phyloP scores from a whole-genome alignment of 2,329 filamentous ascomycete species.

The Penicillium polonicum region DNA sequence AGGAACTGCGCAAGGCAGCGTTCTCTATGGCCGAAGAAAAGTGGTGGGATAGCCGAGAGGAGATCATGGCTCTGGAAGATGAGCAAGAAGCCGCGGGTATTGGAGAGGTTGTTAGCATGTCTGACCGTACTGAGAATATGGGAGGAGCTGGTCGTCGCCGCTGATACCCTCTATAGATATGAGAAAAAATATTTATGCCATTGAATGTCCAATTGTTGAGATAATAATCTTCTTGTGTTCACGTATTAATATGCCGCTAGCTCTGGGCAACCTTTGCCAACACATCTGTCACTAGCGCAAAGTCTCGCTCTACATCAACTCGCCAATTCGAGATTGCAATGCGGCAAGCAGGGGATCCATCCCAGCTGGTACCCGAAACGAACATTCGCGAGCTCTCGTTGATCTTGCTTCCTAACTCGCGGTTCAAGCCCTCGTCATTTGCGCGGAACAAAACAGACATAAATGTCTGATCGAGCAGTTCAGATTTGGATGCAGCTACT shows the following conservation, averaged over 20 bases:
- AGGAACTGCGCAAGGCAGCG: slow-evolving; percentile 88
- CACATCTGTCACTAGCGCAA: slow-evolving; percentile 63
- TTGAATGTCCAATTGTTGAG: neutral
- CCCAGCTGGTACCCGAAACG: slow-evolving; percentile 78
- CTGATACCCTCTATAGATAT: slow-evolving; percentile 20
- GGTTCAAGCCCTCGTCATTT: slow-evolving; percentile 63
- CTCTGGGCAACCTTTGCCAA: slow-evolving; percentile 51
- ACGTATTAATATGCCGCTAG: neutral
- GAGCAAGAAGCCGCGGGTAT: slow-evolving; percentile 95
- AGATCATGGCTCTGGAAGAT: slow-evolving; percentile 86
- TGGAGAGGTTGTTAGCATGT: slow-evolving; percentile 86
- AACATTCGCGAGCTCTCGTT: slow-evolving; percentile 75
- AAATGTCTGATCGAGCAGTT: slow-evolving; percentile 56
- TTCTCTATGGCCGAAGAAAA: slow-evolving; percentile 92
- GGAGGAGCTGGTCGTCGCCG: slow-evolving; percentile 50
- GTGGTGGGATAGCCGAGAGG: slow-evolving; percentile 98
- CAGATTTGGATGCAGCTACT: slow-evolving; percentile 32
- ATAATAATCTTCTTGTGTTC: neutral
- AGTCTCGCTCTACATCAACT: slow-evolving; percentile 67
- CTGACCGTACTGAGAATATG: slow-evolving; percentile 62
- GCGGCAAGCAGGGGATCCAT: slow-evolving; percentile 70
- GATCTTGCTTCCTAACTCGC: slow-evolving; percentile 65
- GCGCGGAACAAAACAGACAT: slow-evolving; percentile 78
- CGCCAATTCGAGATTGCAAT: slow-evolving; percentile 86
- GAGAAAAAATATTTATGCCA: neutral